These are phyloP conservation scores for Tuber magnatum DNA, from an alignment of 495 filamentous ascomycete species.

Conservation along the genomic window DNA sequence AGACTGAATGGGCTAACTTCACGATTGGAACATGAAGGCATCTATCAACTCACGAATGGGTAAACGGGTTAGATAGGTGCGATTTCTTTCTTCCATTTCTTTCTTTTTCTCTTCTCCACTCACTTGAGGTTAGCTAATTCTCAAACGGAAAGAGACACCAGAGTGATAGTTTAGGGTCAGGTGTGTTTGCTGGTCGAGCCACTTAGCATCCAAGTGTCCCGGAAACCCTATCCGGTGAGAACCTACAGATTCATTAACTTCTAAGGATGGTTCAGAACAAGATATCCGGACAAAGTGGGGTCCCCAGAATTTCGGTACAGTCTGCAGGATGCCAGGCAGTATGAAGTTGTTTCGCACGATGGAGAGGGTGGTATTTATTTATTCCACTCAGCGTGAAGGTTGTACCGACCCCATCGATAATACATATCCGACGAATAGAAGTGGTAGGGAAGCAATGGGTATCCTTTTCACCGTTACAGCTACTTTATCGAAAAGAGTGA, in stretches of 20 bases:
- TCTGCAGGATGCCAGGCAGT: constrained; percentile 28
- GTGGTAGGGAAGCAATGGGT: constrained; percentile 18
- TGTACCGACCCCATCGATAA: constrained; percentile 17
- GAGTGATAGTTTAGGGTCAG: neutral
- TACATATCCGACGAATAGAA: constrained; percentile 31
- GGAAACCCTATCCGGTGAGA: neutral
- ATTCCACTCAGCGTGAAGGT: neutral
- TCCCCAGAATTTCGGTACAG: constrained; percentile 32
- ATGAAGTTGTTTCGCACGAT: constrained; percentile 13
- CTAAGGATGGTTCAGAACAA: constrained; percentile 33
- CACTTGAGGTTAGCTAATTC: neutral
- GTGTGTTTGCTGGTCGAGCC: neutral
- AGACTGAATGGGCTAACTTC: neutral
- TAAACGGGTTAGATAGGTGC: neutral
- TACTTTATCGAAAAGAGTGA: neutral
- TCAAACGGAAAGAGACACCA: neutral
- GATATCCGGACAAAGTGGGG: constrained; percentile 36
- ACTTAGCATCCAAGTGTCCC: neutral
- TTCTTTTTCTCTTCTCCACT: neutral
- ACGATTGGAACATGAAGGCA: neutral
- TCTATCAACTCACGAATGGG: neutral
- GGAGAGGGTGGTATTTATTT: neutral
- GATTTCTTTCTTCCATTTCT: neutral
- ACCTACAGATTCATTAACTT: constrained; percentile 7
- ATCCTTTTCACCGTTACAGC: constrained; percentile 10